Evolutionary conservation across 495 filamentous ascomycete species (phyloP).

Genomic region (Parachaetomium inaequale): DNA sequence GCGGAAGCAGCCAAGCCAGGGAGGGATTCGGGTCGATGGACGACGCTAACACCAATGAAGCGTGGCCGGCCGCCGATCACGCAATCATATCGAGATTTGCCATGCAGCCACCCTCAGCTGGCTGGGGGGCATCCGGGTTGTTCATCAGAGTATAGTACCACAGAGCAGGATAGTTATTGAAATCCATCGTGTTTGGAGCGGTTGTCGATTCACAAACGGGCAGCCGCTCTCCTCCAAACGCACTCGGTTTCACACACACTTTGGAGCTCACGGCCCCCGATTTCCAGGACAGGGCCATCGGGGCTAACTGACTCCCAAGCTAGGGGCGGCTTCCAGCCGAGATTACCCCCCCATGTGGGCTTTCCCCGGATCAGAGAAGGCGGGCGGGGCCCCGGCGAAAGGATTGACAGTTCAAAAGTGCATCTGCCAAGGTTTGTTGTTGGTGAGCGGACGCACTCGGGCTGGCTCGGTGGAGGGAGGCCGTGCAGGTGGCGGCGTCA

Average conservation of each 20-base stretch:
- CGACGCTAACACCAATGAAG: conserved; percentile 17
- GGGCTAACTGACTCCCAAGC: too few species aligned
- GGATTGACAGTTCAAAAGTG: background rate
- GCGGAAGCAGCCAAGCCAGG: conserved; percentile 10
- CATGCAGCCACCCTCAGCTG: conserved; percentile 15
- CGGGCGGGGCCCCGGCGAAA: background rate
- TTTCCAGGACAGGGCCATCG: background rate
- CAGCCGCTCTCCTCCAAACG: too few species aligned
- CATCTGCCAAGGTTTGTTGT: background rate
- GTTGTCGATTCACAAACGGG: too few species aligned
- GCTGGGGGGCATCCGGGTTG: too few species aligned
- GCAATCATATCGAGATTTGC: conserved; percentile 18
- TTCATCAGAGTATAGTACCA: too few species aligned
- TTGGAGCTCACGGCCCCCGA: background rate
- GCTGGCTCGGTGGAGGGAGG: background rate
- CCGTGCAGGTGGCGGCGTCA: background rate
- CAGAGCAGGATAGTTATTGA: too few species aligned
- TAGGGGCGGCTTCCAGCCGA: conserved; percentile 8
- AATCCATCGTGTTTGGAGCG: too few species aligned
- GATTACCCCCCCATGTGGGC: background rate
- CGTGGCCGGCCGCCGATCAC: conserved; percentile 11
- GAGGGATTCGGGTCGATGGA: background rate
- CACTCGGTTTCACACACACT: too few species aligned
- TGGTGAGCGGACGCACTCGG: too few species aligned
- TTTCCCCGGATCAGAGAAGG: conserved; percentile 1